Evolutionary conservation across 352 stramenopile genomes (phyloP), one percentile per base, ranked within the genome.

Genomic region (Phytopythium ostracodes): DNA sequence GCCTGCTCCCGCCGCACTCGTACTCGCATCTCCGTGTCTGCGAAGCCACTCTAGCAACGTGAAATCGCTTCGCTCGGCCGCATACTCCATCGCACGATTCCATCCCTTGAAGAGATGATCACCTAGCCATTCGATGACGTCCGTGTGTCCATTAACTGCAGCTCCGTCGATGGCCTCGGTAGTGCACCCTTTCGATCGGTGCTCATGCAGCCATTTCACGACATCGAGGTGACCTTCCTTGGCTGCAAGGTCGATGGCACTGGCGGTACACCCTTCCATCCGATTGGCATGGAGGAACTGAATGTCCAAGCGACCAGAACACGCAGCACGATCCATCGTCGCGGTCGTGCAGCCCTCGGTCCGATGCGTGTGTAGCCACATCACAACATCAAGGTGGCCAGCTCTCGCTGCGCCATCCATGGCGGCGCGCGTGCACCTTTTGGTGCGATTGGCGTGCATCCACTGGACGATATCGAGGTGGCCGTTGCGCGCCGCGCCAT

Each of bases 381-480:
- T 10, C 0, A 47, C 18, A 9, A 47, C 9, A 4, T 15, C n/a
- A 0, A 27, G 3, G 6, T 25, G 43, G 8, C 43, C 8, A 17
- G 27, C 17, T 10, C 17, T 1, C 8, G 43, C 43, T 1, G 43
- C n/a, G 17, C 0, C 43, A 17, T 50, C 43, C 20, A 17, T 27
- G 14, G 38, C 38, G 3, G 1, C 38, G 2, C 11, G 4, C 12
- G 38, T 44, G 8, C 38, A 44, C 38, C 38, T 12, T 50, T 59
- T 36, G 4, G 36, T 15, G 8, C 36, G 53, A 7, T 59, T 49
- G 11, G n/a, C 14, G 24, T 38, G n/a, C n/a, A 59, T 22, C 53
- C 53, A 59, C 31, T 59, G 35, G 22, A 59, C 35, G 3, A 59
- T 36, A 6, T 59, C 53, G 4, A 59, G 24, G 10, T 59, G 53